These are phyloP conservation scores for Zhuliangozyma blackwelliae DNA, from an alignment of 1,139 yeast genomes.

Conservation along the genomic window DNA sequence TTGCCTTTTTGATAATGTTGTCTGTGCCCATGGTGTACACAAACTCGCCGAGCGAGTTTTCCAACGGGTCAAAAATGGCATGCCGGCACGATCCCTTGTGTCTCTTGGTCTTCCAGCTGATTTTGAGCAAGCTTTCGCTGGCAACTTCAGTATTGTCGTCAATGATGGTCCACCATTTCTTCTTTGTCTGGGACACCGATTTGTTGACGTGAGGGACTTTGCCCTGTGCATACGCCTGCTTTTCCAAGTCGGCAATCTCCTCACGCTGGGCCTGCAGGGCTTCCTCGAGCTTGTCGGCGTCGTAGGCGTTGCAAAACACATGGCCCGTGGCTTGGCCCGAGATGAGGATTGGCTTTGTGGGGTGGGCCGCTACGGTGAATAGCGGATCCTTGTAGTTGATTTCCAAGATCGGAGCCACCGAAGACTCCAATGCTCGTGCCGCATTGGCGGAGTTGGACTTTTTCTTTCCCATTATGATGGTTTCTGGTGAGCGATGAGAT, in stretches of 20 bases:
- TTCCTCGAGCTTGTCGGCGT: conserved; percentile 42
- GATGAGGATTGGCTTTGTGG: conserved; percentile 58
- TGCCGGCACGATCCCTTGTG: conserved; percentile 89
- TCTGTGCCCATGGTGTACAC: conserved; percentile 78
- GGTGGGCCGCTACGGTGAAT: conserved; percentile 79
- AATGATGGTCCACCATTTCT: conserved; percentile 49
- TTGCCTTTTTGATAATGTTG: conserved; percentile 71
- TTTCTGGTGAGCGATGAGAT: too few relatives aligned
- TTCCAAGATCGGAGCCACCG: conserved; percentile 50
- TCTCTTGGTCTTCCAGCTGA: conserved; percentile 81
- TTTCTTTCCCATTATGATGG: conserved; percentile 24
- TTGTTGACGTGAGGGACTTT: conserved; percentile 23
- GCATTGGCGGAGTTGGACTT: conserved; percentile 28
- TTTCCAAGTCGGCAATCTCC: conserved; percentile 15
- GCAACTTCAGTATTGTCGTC: conserved; percentile 29
- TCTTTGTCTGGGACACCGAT: conserved; percentile 36
- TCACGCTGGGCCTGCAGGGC: conserved; percentile 21
- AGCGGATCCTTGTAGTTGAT: conserved; percentile 56
- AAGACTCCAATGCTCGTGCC: conserved; percentile 32
- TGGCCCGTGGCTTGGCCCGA: conserved; percentile 82
- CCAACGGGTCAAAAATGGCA: conserved; percentile 57
- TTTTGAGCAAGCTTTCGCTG: conserved; percentile 25
- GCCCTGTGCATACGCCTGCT: conserved; percentile 25
- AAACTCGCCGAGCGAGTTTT: conserved; percentile 43
- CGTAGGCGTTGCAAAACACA: conserved; percentile 53